phyloP scores from a whole-genome alignment of 2,329 filamentous ascomycete species.

The Fusarium luffae region DNA sequence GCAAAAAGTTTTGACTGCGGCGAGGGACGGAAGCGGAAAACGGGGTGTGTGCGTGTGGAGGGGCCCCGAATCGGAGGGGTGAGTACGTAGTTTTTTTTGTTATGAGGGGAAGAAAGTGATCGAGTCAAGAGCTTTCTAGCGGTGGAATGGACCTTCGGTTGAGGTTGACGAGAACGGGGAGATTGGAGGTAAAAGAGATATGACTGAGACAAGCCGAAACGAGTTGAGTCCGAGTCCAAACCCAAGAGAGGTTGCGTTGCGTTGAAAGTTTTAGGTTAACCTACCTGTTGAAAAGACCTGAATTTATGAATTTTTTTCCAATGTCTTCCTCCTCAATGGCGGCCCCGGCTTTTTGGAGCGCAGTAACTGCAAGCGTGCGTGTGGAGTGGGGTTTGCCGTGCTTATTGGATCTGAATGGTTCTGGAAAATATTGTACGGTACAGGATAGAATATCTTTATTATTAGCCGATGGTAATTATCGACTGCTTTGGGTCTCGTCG shows the following conservation, averaged over 20 bases:
- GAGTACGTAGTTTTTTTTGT: slow-evolving; percentile 28
- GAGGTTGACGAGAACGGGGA: slow-evolving; percentile 9
- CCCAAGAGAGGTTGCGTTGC: slow-evolving; percentile 15
- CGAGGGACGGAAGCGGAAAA: slow-evolving; percentile 45
- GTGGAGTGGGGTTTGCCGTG: slow-evolving; percentile 31
- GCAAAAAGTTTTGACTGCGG: slow-evolving; percentile 44
- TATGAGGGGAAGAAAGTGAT: slow-evolving; percentile 21
- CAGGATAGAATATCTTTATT: slow-evolving; percentile 1
- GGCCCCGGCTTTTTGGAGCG: slow-evolving; percentile 39
- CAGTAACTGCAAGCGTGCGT: slow-evolving; percentile 16
- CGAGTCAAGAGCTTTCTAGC: slow-evolving; percentile 18
- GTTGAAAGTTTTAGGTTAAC: slow-evolving; percentile 35
- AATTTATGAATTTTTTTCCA: slow-evolving; percentile 29
- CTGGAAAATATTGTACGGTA: slow-evolving; percentile 9
- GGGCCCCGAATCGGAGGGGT: slow-evolving; percentile 46
- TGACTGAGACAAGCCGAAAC: slow-evolving; percentile 33
- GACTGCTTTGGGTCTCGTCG: slow-evolving; percentile 15
- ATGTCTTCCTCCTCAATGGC: slow-evolving; percentile 29
- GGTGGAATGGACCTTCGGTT: slow-evolving; percentile 20
- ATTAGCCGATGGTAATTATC: slow-evolving; percentile 21
- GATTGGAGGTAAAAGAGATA: slow-evolving; percentile 8
- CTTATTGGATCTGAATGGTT: slow-evolving; percentile 42
- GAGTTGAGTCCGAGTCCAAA: slow-evolving; percentile 28
- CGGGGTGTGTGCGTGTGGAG: slow-evolving; percentile 40
- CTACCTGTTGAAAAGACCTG: slow-evolving; percentile 21